Base-by-base conservation (phyloP, 2,329 filamentous ascomycete species). In the Fusarium sublunatum region DNA sequence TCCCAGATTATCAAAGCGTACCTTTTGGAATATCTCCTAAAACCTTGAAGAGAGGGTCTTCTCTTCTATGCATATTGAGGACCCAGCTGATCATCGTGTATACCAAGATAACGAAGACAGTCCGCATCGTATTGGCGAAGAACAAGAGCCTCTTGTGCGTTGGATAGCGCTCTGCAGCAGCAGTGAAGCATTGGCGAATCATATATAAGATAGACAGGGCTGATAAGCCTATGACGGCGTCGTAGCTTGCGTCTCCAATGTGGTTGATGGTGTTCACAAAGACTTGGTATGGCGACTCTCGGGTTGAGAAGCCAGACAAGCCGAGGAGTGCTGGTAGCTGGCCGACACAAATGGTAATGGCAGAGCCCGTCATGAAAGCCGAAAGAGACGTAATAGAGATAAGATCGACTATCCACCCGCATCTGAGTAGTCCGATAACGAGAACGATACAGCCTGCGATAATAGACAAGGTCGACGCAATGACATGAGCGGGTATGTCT, bases 281-380 rank as follows among this genome's bases (percentile, higher is more conserved):
- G 52, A 97, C 91, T 68, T 81, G 75, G 73, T 96, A 98, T 0
- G 95, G 92, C 1, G 92, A 77, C 13, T 86, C 93, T 67, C 92
- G 84, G 12, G 88, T 96, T 62, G 88, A 86, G 75, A 95, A 88
- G 22, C 85, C 85, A 1, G 82, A 83, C 72, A 97, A 88, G 7
- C 95, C 95, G 79, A 99, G 85, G 75, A 98, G 79, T 3, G 85
- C 84, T 2, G 91, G 90, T 6, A 97, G 83, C 76, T 99, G 95
- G 31, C 95, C 93, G 24, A 87, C 85, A 13, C 86, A 88, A 72
- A 99, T 98, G 70, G 86, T 96, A 75, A 99, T 85, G 50, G 94
- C 93, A 6, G 94, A 97, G 3, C 94, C 94, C 0, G 95, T 98
- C 91, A 98, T 97, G 81, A 97, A 98, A 3, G 95, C 93, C 0